Evolutionary conservation across 257 asterid genomes (phyloP).

Genomic region (Primulina huaijiensis): DNA sequence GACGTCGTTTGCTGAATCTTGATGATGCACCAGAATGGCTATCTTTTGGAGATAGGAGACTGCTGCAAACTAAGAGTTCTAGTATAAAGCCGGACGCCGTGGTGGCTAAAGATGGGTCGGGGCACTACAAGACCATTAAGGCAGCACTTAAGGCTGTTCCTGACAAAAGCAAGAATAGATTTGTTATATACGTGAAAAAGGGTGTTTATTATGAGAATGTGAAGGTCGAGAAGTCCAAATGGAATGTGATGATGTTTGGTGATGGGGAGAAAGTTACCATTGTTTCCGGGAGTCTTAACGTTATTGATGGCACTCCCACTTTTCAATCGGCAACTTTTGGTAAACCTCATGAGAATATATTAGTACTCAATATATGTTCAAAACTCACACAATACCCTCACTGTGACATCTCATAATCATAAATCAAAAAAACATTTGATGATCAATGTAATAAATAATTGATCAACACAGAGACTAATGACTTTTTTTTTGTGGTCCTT

Average conservation of each 20-base stretch:
- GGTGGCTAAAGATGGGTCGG: conserved; percentile 60
- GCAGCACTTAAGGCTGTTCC: conserved; percentile 47
- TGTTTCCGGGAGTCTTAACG: conserved; percentile 42
- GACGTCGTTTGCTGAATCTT: conserved; percentile 55
- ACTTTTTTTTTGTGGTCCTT: too few relatives aligned
- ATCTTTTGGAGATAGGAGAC: conserved; percentile 43
- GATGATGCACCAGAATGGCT: conserved; percentile 42
- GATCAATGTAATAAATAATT: background rate
- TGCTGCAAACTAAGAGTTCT: conserved; percentile 34
- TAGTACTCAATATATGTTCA: too few relatives aligned
- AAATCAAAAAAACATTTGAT: too few relatives aligned
- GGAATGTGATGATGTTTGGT: conserved; percentile 63
- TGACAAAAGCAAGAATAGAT: conserved; percentile 43
- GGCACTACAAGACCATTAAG: conserved; percentile 38
- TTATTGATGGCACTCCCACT: conserved; percentile 59
- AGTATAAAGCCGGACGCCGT: conserved; percentile 42
- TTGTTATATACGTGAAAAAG: conserved; percentile 47
- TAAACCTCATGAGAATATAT: conserved; percentile 2
- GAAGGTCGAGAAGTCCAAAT: conserved; percentile 36
- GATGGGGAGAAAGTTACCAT: conserved; percentile 44
- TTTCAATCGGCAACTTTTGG: conserved; percentile 57
- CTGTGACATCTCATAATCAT: too few relatives aligned
- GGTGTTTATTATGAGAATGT: conserved; percentile 54
- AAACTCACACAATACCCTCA: too few relatives aligned
- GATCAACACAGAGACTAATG: too few relatives aligned